Evolutionary conservation across 1,284 basidiomycete genomes (phyloP).

Genomic region (Coriolopsis trogii): DNA sequence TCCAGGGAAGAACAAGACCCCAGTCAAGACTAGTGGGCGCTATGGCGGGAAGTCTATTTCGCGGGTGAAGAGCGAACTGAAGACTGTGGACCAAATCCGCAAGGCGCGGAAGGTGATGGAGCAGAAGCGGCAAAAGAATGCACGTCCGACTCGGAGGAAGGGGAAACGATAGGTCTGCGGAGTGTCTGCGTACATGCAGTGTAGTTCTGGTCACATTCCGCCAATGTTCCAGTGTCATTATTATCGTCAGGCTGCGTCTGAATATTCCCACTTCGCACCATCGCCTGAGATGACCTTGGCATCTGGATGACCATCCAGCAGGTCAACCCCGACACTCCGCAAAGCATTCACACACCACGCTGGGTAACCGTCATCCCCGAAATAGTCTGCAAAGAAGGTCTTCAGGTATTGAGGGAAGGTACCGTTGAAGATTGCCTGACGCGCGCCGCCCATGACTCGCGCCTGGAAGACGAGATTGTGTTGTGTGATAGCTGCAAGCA

Average conservation of each 20-base stretch:
- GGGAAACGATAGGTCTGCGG: constrained; percentile 46
- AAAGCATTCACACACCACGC: constrained; percentile 84
- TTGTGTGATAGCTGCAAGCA: constrained; percentile 63
- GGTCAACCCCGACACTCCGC: constrained; percentile 73
- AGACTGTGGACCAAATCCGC: constrained; percentile 83
- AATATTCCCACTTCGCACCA: constrained; percentile 72
- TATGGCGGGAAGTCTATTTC: constrained; percentile 62
- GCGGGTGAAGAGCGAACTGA: constrained; percentile 78
- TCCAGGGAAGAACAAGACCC: constrained; percentile 33
- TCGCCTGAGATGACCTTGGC: constrained; percentile 56
- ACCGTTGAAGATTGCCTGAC: constrained; percentile 76
- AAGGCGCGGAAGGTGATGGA: constrained; percentile 68
- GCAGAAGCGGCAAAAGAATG: constrained; percentile 74
- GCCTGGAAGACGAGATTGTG: constrained; percentile 86
- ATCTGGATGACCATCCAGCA: constrained; percentile 54
- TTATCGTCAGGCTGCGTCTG: constrained; percentile 25
- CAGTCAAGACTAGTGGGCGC: constrained; percentile 41
- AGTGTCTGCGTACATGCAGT: background rate
- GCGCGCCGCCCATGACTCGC: constrained; percentile 76
- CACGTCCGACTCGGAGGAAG: constrained; percentile 56
- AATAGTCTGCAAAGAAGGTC: constrained; percentile 75
- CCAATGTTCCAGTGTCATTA: background rate
- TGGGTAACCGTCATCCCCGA: constrained; percentile 70
- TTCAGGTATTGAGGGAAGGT: constrained; percentile 76
- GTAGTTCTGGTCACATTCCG: background rate